Base-by-base conservation (phyloP, 805 yeast genomes). In the Saccharomycopsis microspora region DNA sequence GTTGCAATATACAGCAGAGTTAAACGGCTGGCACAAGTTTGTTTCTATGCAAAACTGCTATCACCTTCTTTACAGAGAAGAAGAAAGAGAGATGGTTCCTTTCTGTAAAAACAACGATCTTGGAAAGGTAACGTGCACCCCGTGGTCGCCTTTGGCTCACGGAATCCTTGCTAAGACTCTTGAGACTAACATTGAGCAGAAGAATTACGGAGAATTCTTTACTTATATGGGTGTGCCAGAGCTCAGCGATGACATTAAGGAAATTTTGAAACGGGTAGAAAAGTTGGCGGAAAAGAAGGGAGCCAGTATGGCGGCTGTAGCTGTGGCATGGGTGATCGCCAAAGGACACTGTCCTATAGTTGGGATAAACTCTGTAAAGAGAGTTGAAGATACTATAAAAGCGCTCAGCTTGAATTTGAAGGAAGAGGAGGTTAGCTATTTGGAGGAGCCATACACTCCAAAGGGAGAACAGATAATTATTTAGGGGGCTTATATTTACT, bases 101-200 rank as follows among this genome's bases (percentile, higher is more conserved):
- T 80, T 64, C 58, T 75, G 82, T 52, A 62, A 71, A 27, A 65
- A 63, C 42, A 70, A 72, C 10, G 72, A 72, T 7, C 72, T 80
- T 38, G 45, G 53, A 4, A 46, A 41, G 32, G 44, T 48, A 33
- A 82, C 80, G 1, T 47, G 78, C 19, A 68, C 76, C 45, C 84
- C 85, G 5, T 80, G 78, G 77, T 72, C 79, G 8, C 83, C 84
- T 35, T 60, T 68, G 48, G 80, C 79, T 4, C 61, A 74, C 51
- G 85, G 85, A 5, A 32, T 72, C 1, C 63, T 79, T 41, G 68
- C 82, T 1, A 67, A 80, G 51, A 80, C 84, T 7, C 33, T 32
- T 32, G 43, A 44, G 32, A 33, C 39, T 19, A 19, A 19, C 19
- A 19, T 19, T 19, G 19, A 19, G 19, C 19, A 19, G 19, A 19